Evolutionary conservation across 805 yeast genomes (phyloP).

Genomic region (Pichia paraexigua): DNA sequence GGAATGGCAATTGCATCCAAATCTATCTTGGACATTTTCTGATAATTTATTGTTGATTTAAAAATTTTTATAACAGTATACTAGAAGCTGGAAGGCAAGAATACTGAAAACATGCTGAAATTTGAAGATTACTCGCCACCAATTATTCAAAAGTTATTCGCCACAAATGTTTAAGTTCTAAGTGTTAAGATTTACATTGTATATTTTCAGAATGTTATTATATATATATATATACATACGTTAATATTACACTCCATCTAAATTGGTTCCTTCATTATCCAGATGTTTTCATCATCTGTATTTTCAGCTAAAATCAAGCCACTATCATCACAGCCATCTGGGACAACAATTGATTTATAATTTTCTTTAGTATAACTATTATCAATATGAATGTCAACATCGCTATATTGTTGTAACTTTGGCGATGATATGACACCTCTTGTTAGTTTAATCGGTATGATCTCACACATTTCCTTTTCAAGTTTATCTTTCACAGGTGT

Average conservation of each 20-base stretch:
- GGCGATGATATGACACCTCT: neutral
- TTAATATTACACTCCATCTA: neutral
- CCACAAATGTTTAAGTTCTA: no score
- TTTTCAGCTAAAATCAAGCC: slow-evolving; percentile 3
- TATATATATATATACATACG: no score
- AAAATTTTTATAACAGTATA: no score
- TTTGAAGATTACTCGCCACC: neutral
- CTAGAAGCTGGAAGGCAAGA: neutral
- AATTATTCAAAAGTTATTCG: neutral
- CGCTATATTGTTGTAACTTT: neutral
- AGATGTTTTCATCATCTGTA: slow-evolving; percentile 5
- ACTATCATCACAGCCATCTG: neutral
- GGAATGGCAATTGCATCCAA: slow-evolving; percentile 17
- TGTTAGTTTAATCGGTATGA: neutral
- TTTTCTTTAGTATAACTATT: neutral
- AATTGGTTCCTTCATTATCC: neutral
- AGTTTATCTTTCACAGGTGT: neutral
- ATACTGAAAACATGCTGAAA: neutral
- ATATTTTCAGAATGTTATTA: no score
- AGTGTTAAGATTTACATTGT: no score
- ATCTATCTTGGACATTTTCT: slow-evolving; percentile 7
- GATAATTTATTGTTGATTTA: neutral
- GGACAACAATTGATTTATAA: neutral
- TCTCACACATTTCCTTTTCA: neutral
- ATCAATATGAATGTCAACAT: neutral